Conservation (phyloP, 208 protist species). For the Leishmania major region DNA sequence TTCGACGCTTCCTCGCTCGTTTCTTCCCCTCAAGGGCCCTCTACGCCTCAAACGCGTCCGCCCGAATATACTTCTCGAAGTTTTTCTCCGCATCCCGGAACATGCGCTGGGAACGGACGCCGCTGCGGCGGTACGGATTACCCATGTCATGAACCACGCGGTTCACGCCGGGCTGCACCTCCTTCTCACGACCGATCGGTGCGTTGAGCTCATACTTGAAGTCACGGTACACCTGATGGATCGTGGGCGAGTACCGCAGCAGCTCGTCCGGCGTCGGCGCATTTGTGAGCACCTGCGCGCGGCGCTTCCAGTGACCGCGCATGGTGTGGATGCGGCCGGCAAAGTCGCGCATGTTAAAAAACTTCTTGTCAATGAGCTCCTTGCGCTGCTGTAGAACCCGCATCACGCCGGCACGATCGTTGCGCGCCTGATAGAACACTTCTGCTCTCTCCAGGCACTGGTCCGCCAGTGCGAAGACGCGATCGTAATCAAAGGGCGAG, state of each 20-base stretch:
- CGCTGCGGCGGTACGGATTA: constrained; percentile 76
- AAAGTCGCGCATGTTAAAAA: constrained; percentile 92
- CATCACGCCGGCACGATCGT: constrained; percentile 57
- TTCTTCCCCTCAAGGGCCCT: background rate
- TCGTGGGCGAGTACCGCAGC: constrained; percentile 85
- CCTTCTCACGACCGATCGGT: constrained; percentile 82
- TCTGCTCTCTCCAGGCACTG: constrained; percentile 84
- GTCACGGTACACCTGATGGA: constrained; percentile 91
- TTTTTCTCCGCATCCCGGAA: constrained; percentile 82
- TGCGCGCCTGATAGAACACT: constrained; percentile 42
- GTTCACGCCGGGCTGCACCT: constrained; percentile 85
- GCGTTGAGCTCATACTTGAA: constrained; percentile 87
- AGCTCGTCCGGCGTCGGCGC: constrained; percentile 88
- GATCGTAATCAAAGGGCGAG: constrained; percentile 89
- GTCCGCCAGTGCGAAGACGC: constrained; percentile 82
- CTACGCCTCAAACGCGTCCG: constrained; percentile 62
- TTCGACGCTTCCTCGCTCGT: background rate
- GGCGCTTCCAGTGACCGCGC: constrained; percentile 88
- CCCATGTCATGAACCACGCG: constrained; percentile 80
- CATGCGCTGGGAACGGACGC: constrained; percentile 54
- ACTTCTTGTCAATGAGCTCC: constrained; percentile 88
- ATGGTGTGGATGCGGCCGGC: constrained; percentile 90
- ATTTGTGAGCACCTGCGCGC: constrained; percentile 72
- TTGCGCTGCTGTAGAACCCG: constrained; percentile 81
- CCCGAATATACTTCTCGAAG: constrained; percentile 72